Evolutionary conservation across 495 filamentous ascomycete species (phyloP).

Genomic region (Evansstolkia leycettana): DNA sequence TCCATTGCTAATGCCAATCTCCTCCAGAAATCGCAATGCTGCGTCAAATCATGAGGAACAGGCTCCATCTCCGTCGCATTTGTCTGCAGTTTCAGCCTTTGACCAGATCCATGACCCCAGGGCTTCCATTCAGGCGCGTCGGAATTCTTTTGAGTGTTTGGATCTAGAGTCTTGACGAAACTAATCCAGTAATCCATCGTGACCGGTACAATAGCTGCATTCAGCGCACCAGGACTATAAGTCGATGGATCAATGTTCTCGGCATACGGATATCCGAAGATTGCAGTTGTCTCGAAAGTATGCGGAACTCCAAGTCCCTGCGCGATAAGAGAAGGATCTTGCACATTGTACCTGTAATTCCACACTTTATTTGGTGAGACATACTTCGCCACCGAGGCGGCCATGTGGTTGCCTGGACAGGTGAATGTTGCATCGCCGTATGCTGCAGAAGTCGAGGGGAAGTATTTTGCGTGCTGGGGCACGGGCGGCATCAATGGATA

Average conservation of each 20-base stretch:
- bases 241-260: constrained; percentile 31
- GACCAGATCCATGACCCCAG: constrained; percentile 15
- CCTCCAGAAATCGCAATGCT: neutral
- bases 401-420: constrained; percentile 38
- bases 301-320: constrained; percentile 53
- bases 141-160: constrained; percentile 32
- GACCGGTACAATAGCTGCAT: constrained; percentile 36
- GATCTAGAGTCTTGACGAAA: constrained; percentile 49
- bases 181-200: constrained; percentile 53
- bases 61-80: constrained; percentile 43
- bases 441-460: constrained; percentile 40
- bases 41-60: constrained; percentile 17
- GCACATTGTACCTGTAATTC: constrained; percentile 55
- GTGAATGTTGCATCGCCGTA: constrained; percentile 59
- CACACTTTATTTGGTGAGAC: constrained; percentile 29
- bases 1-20: neutral
- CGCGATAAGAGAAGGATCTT: constrained; percentile 29
- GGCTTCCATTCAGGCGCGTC: constrained; percentile 31
- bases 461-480: constrained; percentile 34
- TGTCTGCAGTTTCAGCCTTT: constrained; percentile 34
- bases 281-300: constrained; percentile 45
- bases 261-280: constrained; percentile 32
- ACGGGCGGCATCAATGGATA: constrained; percentile 38
- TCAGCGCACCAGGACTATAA: constrained; percentile 19
- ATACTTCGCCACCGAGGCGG: constrained; percentile 29